Percentiles rank a stretch among this genome's conserved stretches.
Conservation (phyloP, 1,284 basidiomycete species). For the Ceratobasidium sp. region DNA sequence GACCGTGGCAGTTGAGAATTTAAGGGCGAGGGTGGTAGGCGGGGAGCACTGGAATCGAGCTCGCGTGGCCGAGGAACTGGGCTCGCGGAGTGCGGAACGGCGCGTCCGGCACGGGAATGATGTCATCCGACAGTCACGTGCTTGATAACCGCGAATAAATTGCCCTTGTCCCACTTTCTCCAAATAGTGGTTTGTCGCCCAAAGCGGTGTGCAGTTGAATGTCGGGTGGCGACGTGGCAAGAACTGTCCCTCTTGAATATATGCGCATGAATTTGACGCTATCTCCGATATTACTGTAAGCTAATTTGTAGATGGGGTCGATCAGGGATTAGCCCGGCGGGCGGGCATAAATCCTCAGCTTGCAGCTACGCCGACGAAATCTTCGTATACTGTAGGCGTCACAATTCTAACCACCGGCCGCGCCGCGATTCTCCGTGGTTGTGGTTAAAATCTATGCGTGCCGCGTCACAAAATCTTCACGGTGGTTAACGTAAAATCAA, state of each 20-base stretch:
- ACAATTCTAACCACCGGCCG: too few relatives aligned
- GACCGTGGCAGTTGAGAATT: background rate
- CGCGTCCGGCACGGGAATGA: constrained; percentile 30
- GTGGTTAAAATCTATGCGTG: too few relatives aligned
- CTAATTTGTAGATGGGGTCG: background rate
- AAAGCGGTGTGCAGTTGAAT: background rate
- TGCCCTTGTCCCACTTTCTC: background rate
- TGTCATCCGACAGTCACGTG: constrained; percentile 24
- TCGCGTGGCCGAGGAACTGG: background rate
- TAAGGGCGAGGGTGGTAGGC: background rate
- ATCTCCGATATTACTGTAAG: background rate
- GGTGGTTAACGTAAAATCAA: too few relatives aligned
- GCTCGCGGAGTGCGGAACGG: constrained; percentile 3
- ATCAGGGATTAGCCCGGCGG: background rate
- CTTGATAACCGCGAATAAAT: background rate
- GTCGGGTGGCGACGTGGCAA: background rate
- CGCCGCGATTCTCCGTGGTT: too few relatives aligned
- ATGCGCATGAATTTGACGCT: constrained; percentile 12
- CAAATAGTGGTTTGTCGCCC: background rate
- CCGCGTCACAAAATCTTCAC: too few relatives aligned
- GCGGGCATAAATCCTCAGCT: background rate
- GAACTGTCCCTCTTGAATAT: background rate
- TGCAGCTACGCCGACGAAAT: background rate
- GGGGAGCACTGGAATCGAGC: background rate
- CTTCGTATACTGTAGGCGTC: too few relatives aligned